phyloP scores from a whole-genome alignment of 495 filamentous ascomycete species.

The Alectoria sarmentosa region DNA sequence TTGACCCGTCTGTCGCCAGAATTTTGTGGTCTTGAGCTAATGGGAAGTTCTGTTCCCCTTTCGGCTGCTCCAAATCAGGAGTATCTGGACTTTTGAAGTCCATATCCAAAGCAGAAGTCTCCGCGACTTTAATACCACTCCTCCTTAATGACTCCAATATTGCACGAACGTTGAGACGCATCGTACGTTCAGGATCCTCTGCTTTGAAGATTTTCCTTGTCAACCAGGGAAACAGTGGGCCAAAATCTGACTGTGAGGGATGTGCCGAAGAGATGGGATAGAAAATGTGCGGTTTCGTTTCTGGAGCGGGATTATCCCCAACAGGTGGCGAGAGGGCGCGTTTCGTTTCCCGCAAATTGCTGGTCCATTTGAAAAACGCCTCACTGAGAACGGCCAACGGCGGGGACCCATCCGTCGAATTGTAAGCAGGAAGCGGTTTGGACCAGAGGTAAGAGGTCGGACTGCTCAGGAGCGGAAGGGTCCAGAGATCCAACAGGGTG shows the following conservation, averaged over 20 bases:
- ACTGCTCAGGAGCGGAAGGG: conserved; percentile 51
- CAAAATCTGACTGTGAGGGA: conserved; percentile 70
- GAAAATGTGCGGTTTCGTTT: conserved; percentile 48
- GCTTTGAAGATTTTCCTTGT: conserved; percentile 50
- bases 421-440: conserved; percentile 55
- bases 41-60: not conserved
- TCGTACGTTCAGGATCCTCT: conserved; percentile 53
- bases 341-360: conserved; percentile 54
- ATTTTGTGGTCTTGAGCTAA: conserved; percentile 21
- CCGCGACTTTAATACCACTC: conserved; percentile 43
- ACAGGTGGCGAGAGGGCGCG: conserved; percentile 41
- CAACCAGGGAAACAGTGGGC: conserved; percentile 64
- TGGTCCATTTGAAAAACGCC: conserved; percentile 64
- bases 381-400: conserved; percentile 60
- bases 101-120: conserved; percentile 44
- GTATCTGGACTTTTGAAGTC: conserved; percentile 19
- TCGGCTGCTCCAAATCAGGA: not conserved
- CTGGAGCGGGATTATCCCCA: conserved; percentile 1
- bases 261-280: conserved; percentile 59
- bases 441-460: conserved; percentile 49
- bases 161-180: conserved; percentile 58
- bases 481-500: conserved; percentile 69
- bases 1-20: conserved; percentile 18
- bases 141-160: conserved; percentile 53
- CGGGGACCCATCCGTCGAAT: conserved; percentile 39